Base-by-base conservation (phyloP, 2,329 filamentous ascomycete species). In the Scytalidium lignicola region DNA sequence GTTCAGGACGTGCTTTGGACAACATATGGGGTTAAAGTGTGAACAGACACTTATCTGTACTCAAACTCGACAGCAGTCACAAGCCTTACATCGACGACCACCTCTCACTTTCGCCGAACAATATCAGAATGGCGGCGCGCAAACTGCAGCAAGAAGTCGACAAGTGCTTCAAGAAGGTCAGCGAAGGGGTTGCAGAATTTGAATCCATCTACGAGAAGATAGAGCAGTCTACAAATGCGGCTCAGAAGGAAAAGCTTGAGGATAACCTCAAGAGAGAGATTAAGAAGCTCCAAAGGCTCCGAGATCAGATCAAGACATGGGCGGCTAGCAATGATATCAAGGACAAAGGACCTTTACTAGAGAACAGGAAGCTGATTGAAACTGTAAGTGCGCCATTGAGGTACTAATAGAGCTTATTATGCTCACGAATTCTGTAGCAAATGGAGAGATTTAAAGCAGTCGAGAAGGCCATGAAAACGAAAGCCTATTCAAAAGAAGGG, bases 401-500 rank as follows among this genome's bases (percentile, higher is more conserved):
- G 18, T 51, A 49, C 44, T 51, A 29, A 23, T 42, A 17, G 26
- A 46, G n/a, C 37, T 53, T 53, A 46, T 41, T 51, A 46, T 44
- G 56, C 62, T 64, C 57, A 65, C 53, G 15, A 28, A 15, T 19
- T 44, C 67, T 72, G 68, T 72, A 93, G 89, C 86, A 92, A 88
- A 99, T 99, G 93, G 93, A 99, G 73, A 90, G 90, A 64, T 99
- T 99, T 81, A 99, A 99, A 75, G 92, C 91, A n/a, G 93, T 99
- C 47, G 93, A 99, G 71, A 99, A 99, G 76, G 93, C 96, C 64
- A 97, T 99, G 93, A 99, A 99, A 78, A 99, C 93, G 50, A 99
- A 99, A 71, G 93, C 93, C 53, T 99, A 96, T 72, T 97, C 93
- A 54, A 97, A 99, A 76, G 93, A 97, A 71, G 93, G 93, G 41